A percentile compares a stretch with the other conserved stretches of the same genome.
Evolutionary conservation across 352 stramenopile genomes (phyloP).

Genomic region (Thalassiosira oceanica): DNA sequence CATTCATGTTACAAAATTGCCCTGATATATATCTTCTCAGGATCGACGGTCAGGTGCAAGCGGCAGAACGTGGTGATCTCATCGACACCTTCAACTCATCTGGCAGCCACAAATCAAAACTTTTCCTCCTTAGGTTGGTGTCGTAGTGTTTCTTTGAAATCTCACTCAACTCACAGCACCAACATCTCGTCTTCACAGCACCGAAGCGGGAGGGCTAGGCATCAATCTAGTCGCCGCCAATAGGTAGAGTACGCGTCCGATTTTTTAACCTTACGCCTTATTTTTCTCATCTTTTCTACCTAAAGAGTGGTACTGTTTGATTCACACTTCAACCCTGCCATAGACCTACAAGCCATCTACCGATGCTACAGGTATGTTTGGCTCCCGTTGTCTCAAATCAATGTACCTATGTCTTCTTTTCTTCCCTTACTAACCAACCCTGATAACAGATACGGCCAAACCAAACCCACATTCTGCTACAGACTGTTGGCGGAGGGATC

Average conservation of each 20-base stretch:
- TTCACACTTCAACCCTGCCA: conserved; percentile 76
- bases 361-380: conserved; percentile 50
- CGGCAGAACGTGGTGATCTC: conserved; percentile 57
- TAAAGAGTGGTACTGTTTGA: conserved; percentile 80
- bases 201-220: conserved; percentile 32
- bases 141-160: conserved; percentile 55
- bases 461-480: conserved; percentile 75
- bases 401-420: not conserved
- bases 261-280: too few species aligned
- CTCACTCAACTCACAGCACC: too few species aligned
- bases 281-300: too few species aligned
- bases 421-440: not conserved
- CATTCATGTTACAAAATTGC: too few species aligned
- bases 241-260: too few species aligned
- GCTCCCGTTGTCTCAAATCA: not conserved
- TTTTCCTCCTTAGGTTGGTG: conserved; percentile 75
- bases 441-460: conserved; percentile 65
- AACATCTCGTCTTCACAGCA: too few species aligned
- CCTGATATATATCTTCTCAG: too few species aligned
- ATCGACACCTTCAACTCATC: conserved; percentile 58
- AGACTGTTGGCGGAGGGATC: conserved; percentile 71
- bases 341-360: conserved; percentile 78
- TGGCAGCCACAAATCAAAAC: conserved; percentile 23
- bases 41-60: too few species aligned
- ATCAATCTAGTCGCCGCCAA: conserved; percentile 66